Evolutionary conservation across 2,329 filamentous ascomycete genomes (phyloP), one percentile per base, ranked within the genome.

Genomic region (Paecilomyces formosus): DNA sequence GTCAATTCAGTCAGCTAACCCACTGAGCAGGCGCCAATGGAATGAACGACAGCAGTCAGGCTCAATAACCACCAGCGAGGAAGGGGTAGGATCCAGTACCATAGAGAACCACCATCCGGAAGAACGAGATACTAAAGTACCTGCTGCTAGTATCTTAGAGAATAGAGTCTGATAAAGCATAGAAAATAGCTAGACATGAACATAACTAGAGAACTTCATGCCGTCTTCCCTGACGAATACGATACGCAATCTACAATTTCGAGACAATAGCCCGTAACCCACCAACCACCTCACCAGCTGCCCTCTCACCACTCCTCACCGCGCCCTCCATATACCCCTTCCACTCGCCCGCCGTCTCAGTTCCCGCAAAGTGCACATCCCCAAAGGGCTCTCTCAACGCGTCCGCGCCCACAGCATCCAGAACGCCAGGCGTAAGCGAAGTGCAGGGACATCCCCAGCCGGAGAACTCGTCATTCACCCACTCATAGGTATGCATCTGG

Each of bases 301-400:
- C 82, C 13, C 78, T 68, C 58, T 81, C 72, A 1, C 82, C 82
- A 55, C 72, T 77, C 5, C 76, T 63, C 11, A 85, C 70, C 0
- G 82, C 82, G 1, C 83, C 82, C 60, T 85, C 82, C 80, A 85
- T 83, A 64, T 84, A 84, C 0, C 82, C 82, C 57, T 79, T 81
- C 82, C 82, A 85, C 58, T 80, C 76, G 2, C 64, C 71, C 0
- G 78, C 75, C 0, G 77, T 81, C 70, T 85, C 82, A 0, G 82
- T 83, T 0, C 83, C 82, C 2, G 76, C 80, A 62, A 84, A 85
- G 62, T 84, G 77, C 3, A 83, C 28, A 31, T 78, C 72, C 4
- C 76, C 70, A 54, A 69, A 67, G 0, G 69, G 63, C 30, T 72
- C 66, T n/a, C 74, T 65, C 9, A 80, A 60, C 3, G 65, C 66